Percentiles rank a stretch among this genome's conserved stretches.
Evolutionary conservation across 1,284 basidiomycete genomes (phyloP).

Genomic region (Schizopora paradoxa): DNA sequence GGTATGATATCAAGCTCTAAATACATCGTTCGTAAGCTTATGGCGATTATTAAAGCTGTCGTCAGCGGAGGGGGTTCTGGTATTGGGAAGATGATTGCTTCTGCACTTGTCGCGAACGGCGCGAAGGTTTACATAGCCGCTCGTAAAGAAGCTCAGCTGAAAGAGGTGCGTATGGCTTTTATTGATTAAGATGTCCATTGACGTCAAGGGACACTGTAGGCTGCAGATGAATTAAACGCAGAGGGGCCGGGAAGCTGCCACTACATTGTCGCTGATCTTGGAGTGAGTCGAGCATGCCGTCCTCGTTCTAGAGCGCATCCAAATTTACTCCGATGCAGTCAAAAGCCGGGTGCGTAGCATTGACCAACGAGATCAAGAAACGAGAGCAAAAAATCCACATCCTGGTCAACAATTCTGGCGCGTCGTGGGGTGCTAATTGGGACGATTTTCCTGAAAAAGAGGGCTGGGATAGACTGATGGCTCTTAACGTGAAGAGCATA

Average conservation of each 20-base stretch:
- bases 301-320: constrained; percentile 3
- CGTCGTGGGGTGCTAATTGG: constrained; percentile 75
- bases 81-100: constrained; percentile 77
- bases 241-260: constrained; percentile 54
- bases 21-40: background rate
- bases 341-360: constrained; percentile 76
- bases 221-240: constrained; percentile 54
- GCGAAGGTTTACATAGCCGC: constrained; percentile 84
- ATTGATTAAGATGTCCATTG: background rate
- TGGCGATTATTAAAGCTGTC: constrained; percentile 43
- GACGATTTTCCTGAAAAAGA: constrained; percentile 70
- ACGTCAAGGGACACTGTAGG: constrained; percentile 34
- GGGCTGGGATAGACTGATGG: constrained; percentile 82
- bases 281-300: constrained; percentile 38
- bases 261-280: constrained; percentile 71
- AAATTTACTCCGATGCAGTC: constrained; percentile 35
- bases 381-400: constrained; percentile 70
- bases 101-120: constrained; percentile 76
- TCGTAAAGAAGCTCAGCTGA: constrained; percentile 71
- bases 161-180: constrained; percentile 46
- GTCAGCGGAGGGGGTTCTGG: constrained; percentile 79
- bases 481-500: constrained; percentile 75
- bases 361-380: constrained; percentile 64
- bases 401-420: constrained; percentile 77
- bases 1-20: constrained; percentile 35